phyloP scores from a whole-genome alignment of 2,329 filamentous ascomycete species.

The Penicillium frequentans region DNA sequence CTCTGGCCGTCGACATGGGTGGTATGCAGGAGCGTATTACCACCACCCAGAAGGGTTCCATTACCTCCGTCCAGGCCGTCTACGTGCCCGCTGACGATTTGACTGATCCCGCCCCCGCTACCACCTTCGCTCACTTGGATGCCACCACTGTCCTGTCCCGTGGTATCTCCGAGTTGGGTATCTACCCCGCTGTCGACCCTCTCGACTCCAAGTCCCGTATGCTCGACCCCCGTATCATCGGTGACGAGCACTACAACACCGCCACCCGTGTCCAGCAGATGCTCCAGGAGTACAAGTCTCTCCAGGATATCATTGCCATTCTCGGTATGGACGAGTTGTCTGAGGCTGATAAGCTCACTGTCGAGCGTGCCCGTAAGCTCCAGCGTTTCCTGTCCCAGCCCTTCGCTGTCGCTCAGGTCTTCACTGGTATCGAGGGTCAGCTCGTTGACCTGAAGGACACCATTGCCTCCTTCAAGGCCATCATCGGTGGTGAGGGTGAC shows the following conservation, averaged over 20 bases:
- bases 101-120: constrained; percentile 99
- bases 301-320: constrained; percentile 99
- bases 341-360: constrained; percentile 98
- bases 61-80: constrained; percentile 99
- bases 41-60: constrained; percentile 98
- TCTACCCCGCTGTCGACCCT: constrained; percentile 99
- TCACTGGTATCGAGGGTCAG: constrained; percentile 84
- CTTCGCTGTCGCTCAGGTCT: constrained; percentile 81
- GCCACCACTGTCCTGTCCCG: constrained; percentile 99
- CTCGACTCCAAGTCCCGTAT: constrained; percentile 99
- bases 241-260: constrained; percentile 95
- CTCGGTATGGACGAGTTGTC: constrained; percentile 99
- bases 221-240: constrained; percentile 97
- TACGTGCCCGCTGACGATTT: constrained; percentile 99
- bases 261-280: constrained; percentile 97
- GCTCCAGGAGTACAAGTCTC: constrained; percentile 99
- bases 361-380: constrained; percentile 99
- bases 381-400: constrained; percentile 99
- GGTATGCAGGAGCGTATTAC: constrained; percentile 99
- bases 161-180: constrained; percentile 99
- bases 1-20: constrained; percentile 98
- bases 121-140: constrained; percentile 99
- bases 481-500: constrained; percentile 92
- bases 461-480: constrained; percentile 95
- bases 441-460: constrained; percentile 99